Percentiles rank a stretch among this genome's conserved stretches.
Conservation (phyloP, 345 rosid species). For the Brassica carinata region DNA sequence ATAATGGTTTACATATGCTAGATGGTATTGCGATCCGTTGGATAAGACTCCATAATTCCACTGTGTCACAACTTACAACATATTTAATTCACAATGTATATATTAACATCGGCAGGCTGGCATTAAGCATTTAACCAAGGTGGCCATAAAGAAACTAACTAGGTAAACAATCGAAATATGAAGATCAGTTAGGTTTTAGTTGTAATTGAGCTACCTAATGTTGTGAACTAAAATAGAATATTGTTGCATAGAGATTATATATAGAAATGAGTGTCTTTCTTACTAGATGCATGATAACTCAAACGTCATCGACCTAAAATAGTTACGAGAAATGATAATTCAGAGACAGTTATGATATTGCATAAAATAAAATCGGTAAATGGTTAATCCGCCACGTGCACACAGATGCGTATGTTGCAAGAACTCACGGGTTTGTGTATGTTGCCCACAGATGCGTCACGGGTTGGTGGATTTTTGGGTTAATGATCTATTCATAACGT, state of each 20-base stretch:
- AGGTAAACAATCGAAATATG: not conserved
- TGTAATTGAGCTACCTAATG: not conserved
- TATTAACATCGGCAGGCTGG: not conserved
- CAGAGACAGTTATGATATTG: not conserved
- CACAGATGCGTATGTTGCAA: slow-evolving; percentile 5
- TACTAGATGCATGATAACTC: slow-evolving; percentile 22
- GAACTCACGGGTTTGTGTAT: slow-evolving; percentile 60
- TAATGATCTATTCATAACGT: slow-evolving; percentile 25
- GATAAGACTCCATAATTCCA: not conserved
- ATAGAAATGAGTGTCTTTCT: not conserved
- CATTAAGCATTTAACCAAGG: not conserved
- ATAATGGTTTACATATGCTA: not conserved
- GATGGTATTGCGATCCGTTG: not conserved
- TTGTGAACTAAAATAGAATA: not conserved
- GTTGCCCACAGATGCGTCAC: slow-evolving; percentile 25
- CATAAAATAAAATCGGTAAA: not conserved
- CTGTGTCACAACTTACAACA: not conserved
- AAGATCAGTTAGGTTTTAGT: not conserved
- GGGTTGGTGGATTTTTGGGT: slow-evolving; percentile 34
- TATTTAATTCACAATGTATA: not conserved
- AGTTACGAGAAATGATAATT: slow-evolving; percentile 4
- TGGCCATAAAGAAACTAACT: not conserved
- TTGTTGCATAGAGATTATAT: not conserved
- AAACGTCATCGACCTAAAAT: slow-evolving; percentile 6
- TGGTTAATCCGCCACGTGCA: slow-evolving; percentile 48